Evolutionary conservation across 495 filamentous ascomycete species (phyloP), one percentile per base, ranked within the genome.

Genomic region (Xylaria flabelliformis): DNA sequence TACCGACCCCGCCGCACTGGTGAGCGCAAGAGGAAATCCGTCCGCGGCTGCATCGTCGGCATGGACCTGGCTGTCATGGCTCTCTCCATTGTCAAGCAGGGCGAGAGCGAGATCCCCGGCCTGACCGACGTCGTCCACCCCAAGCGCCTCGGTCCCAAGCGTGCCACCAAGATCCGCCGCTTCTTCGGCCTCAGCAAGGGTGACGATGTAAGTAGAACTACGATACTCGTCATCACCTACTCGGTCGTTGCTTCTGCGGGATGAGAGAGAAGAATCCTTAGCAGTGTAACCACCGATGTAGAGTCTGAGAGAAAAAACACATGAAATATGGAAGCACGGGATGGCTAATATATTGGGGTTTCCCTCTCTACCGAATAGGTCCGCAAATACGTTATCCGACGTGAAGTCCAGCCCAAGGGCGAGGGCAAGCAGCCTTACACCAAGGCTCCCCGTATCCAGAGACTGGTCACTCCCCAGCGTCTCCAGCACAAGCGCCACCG

Each of bases 121-220:
- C 84, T 99, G 73, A 99, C 96, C 86, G 96, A 99, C 85, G 89
- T 89, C 82, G 94, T 97, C 80, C 92, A 96, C 88, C 97, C 96
- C 83, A 98, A 99, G 91, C 90, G 96, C 77, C 91, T 99, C 78
- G 96, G 96, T 74, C 96, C 96, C 87, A 99, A 99, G 94, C 90
- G 96, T 81, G 96, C 96, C 81, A 97, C 94, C 84, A 98, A 98
- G 94, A 97, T 99, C 87, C 91, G 95, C 82, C 90, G 90, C 81
- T 98, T 99, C 91, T 99, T 99, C 87, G 90, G 93, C 85, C 91
- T 99, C 89, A 92, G 90, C 91, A 98, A 98, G 93, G 94, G 98
- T 88, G 96, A 99, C 87, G 96, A 99, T 92, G 96, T 99, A 91
- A 88, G 95, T 91, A 80, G 81, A 81, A 75, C 80, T 81, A 80